Evolutionary conservation across 1,139 yeast genomes (phyloP), one percentile per base, ranked within the genome.

Genomic region (Sugiyamaella sp.): DNA sequence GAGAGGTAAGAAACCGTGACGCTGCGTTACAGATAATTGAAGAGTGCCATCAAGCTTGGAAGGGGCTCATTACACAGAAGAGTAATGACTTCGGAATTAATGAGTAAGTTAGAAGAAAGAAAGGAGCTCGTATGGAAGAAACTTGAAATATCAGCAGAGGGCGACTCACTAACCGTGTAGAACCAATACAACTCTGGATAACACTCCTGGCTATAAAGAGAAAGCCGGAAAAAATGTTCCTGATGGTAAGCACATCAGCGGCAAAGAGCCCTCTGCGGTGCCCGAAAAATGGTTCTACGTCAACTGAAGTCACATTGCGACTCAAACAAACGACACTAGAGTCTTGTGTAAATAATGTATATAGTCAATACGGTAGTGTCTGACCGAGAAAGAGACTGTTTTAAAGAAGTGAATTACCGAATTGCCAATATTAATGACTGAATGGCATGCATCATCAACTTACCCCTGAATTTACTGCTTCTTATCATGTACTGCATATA

Each of bases 21-120:
- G 82, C 85, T 65, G 91, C 97, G 29, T 74, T 85, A 63, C 81
- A 80, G 59, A 78, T 89, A 52, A 77, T 91, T 60, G 74, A 80
- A 59, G 91, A 87, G 72, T 88, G 96, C 68, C 79, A 84, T 64
- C 80, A 80, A 65, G 87, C 93, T 51, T 91, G 97, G 97, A 78
- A 79, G 58, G 75, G 70, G 56, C 78, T 91, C 64, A 76, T 89
- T 9, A 39, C 19, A 10, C 6, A 19, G 14, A 40, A 40, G 35
- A 24, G 21, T 4, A 29, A 29, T 21, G 24, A 47, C 3, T 37
- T 27, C 32, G 51, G 51, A 1, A 47, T 47, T 19, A 40, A 39
- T 20, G 41, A 40, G 50, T 46, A 46, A 46, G 50, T 42, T 16
- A 16, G 10, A 19, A 10, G 8, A 8, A 17, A 14, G 10, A 39